Percentiles rank a stretch among this genome's conserved stretches.
Conservation (phyloP, 768 basidiomycete genomes). For the Boletus barrowsii region DNA sequence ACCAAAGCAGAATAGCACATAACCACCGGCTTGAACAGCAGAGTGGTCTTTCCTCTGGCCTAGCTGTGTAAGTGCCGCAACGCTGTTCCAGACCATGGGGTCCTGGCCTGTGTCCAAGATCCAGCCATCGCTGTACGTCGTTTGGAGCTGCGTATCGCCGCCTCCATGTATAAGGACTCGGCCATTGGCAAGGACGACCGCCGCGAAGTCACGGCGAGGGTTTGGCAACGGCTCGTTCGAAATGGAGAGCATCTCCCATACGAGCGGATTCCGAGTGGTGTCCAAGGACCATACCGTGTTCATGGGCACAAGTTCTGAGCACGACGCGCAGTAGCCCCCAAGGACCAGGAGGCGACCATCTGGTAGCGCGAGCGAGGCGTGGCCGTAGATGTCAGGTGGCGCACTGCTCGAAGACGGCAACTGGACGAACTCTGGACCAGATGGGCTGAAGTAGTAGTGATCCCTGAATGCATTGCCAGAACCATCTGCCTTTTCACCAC, state of each 20-base stretch:
- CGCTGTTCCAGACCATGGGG: constrained; percentile 58
- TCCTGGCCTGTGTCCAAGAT: constrained; percentile 55
- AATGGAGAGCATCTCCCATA: constrained; percentile 49
- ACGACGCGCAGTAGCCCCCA: constrained; percentile 63
- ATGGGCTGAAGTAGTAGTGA: constrained; percentile 60
- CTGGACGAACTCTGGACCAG: constrained; percentile 46
- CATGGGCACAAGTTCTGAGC: constrained; percentile 50
- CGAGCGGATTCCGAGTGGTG: constrained; percentile 41
- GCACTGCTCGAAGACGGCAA: constrained; percentile 49
- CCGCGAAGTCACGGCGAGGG: constrained; percentile 64
- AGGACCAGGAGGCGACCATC: constrained; percentile 71
- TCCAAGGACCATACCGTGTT: constrained; percentile 62
- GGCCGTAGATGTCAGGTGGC: constrained; percentile 71
- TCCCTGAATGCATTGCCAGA: constrained; percentile 62
- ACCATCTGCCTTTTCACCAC: constrained; percentile 80
- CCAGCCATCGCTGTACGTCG: constrained; percentile 65
- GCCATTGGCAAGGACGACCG: constrained; percentile 46
- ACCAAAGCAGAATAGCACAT: constrained; percentile 81
- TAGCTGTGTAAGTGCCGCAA: constrained; percentile 51
- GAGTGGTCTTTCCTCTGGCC: constrained; percentile 73
- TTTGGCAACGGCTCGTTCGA: constrained; percentile 45
- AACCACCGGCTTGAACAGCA: constrained; percentile 55
- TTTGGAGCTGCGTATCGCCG: constrained; percentile 53
- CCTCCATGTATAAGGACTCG: constrained; percentile 80
- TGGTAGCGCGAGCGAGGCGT: constrained; percentile 62